Percentiles rank a stretch among this genome's conserved stretches.
These are phyloP conservation scores for Mortierella alpina DNA, from an alignment of 192 early-diverging fungal genomes.

Conservation along the genomic window DNA sequence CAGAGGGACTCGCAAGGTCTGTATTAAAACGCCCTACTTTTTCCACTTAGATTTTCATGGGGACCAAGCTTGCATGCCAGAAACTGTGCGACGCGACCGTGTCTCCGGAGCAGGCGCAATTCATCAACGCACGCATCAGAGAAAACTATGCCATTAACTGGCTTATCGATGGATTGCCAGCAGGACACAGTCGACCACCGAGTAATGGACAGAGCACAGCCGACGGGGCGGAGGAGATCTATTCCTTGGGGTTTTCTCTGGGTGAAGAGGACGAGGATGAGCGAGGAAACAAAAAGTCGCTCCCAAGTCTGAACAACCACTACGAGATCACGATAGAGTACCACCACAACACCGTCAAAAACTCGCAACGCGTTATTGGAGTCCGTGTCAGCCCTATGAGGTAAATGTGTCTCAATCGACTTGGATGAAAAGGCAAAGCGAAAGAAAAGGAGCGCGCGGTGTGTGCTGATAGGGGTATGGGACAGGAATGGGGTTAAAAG, in stretches of 20 bases:
- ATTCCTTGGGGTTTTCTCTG: conserved; percentile 85
- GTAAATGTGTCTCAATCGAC: conserved; percentile 9
- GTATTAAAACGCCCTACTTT: not conserved
- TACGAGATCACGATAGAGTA: conserved; percentile 87
- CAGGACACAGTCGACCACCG: conserved; percentile 68
- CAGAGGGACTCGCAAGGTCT: not conserved
- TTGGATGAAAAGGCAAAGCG: no score
- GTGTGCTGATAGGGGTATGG: no score
- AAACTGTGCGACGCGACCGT: conserved; percentile 71
- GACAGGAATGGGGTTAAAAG: no score
- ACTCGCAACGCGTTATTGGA: conserved; percentile 88
- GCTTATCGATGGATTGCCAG: conserved; percentile 96
- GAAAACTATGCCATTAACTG: conserved; percentile 86
- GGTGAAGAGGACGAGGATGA: conserved; percentile 56
- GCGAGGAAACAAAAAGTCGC: not conserved
- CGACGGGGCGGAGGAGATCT: conserved; percentile 51
- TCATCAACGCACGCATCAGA: conserved; percentile 86
- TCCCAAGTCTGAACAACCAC: conserved; percentile 82
- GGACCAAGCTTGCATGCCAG: conserved; percentile 61
- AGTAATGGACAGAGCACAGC: conserved; percentile 3
- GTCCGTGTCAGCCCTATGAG: conserved; percentile 81
- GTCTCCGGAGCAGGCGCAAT: conserved; percentile 76
- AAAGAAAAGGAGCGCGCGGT: no score
- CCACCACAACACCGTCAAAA: conserved; percentile 73
- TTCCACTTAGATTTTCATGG: conserved; percentile 31